Evolutionary conservation across 768 basidiomycete genomes (phyloP), one percentile per base, ranked within the genome.

Genomic region (Xanthoconium stramineum): DNA sequence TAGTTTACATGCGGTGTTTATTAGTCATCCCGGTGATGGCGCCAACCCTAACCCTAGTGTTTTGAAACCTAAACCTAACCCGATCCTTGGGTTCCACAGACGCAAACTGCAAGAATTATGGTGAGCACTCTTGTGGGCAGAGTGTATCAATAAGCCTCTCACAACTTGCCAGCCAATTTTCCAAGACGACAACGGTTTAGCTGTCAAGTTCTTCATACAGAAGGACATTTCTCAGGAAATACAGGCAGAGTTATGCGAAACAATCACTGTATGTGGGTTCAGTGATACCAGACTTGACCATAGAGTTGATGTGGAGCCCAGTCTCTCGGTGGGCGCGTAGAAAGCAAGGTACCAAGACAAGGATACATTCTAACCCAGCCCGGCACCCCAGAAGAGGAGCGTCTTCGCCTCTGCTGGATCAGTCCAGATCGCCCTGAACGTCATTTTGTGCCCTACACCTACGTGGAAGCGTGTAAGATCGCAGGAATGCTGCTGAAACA

Each of bases 131-230:
- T 29, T 44, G 24, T 6, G 39, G 20, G 32, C 17, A 33, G n/a
- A 35, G 14, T 43, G 28, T 47, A 47, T 32, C 28, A 11, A 51
- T 39, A 42, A 36, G 37, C 47, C 24, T 24, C 24, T 62, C 52
- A 54, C 47, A 28, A 53, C 36, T 37, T n/a, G 2, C 32, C 57
- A 89, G 86, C 83, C 84, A 46, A 83, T 90, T 56, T 91, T 91
- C 54, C 86, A 89, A 68, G 88, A 88, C 61, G 69, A 62, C 58
- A 82, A 79, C 64, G 84, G 84, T 38, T 70, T 88, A 50, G 80
- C 88, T 3, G 72, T 89, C 77, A 92, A 91, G 65, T 92, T 92
- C 67, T 92, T 91, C 69, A 81, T 92, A 19, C 89, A 91, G 66
- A 89, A 88, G 65, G 89, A 91, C 68, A 76, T 92, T 10, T 71